phyloP scores from a whole-genome alignment of 257 asterid genomes.

The Osmanthus fragrans region DNA sequence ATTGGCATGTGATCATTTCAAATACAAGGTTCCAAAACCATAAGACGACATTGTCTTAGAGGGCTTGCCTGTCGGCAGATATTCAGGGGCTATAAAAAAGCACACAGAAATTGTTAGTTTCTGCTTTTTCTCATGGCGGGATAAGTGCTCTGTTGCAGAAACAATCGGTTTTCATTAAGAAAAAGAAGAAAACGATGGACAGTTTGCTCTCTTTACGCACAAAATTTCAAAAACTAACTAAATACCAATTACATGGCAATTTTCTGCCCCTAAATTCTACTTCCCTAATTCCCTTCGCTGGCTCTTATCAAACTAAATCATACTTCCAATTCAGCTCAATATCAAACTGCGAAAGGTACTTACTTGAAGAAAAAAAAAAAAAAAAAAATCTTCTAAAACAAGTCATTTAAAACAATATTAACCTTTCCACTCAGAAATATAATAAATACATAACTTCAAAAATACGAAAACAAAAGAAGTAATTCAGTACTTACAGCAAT shows the following conservation, averaged over 20 bases:
- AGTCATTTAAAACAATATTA: neutral
- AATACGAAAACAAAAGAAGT: neutral
- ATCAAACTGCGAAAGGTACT: neutral
- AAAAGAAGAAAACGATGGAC: too few relatives aligned
- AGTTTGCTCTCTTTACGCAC: neutral
- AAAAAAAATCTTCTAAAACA: neutral
- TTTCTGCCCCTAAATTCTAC: neutral
- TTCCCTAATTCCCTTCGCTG: neutral
- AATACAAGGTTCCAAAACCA: too few relatives aligned
- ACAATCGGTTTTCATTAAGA: neutral
- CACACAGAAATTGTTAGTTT: too few relatives aligned
- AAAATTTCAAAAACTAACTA: neutral
- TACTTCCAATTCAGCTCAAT: neutral
- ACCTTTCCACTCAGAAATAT: neutral
- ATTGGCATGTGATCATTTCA: too few relatives aligned
- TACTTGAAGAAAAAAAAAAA: neutral
- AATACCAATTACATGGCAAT: neutral
- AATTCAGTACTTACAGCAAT: neutral
- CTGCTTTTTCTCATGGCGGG: too few relatives aligned
- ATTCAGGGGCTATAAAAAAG: too few relatives aligned
- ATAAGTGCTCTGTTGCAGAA: too few relatives aligned
- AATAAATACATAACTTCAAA: neutral
- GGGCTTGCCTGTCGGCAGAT: too few relatives aligned
- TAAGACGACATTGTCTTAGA: too few relatives aligned
- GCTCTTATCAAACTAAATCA: neutral